A percentile compares a stretch with the other conserved stretches of the same genome.
Evolutionary conservation across 2,329 filamentous ascomycete species (phyloP).

Genomic region (Elsinoe necatrix): DNA sequence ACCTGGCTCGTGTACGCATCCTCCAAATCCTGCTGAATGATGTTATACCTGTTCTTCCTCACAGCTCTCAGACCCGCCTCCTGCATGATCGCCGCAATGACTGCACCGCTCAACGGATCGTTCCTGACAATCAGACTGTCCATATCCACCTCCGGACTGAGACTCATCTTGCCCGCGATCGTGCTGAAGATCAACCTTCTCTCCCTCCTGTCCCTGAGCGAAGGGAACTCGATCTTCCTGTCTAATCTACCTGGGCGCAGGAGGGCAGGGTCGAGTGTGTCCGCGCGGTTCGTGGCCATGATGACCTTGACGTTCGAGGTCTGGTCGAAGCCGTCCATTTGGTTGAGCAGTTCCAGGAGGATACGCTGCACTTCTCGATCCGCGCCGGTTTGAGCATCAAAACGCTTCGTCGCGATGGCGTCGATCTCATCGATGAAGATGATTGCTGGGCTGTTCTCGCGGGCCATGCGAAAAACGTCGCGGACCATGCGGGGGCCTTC

Average conservation of each 20-base stretch:
- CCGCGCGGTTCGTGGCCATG: conserved; percentile 98
- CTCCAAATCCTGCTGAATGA: conserved; percentile 93
- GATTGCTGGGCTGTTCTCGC: conserved; percentile 95
- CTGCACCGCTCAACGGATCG: conserved; percentile 85
- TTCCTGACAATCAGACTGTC: conserved; percentile 95
- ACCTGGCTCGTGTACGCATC: conserved; percentile 97
- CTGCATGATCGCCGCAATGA: conserved; percentile 99
- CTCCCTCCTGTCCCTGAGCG: conserved; percentile 83
- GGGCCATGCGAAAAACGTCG: conserved; percentile 97
- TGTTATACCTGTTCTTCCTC: conserved; percentile 97
- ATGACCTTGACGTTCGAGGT: conserved; percentile 99
- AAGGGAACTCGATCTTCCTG: conserved; percentile 98
- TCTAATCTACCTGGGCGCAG: conserved; percentile 91
- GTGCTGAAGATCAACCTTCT: conserved; percentile 93
- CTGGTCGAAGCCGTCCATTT: conserved; percentile 99
- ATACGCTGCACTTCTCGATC: conserved; percentile 99
- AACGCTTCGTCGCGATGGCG: conserved; percentile 97
- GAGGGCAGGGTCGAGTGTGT: conserved; percentile 90
- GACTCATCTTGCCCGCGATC: conserved; percentile 94
- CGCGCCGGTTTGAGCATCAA: conserved; percentile 95
- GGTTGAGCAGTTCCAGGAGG: conserved; percentile 90
- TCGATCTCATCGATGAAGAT: conserved; percentile 99
- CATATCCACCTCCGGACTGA: conserved; percentile 91
- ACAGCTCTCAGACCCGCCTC: conserved; percentile 91
- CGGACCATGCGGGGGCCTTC: conserved; percentile 98